Evolutionary conservation across 306 rosid genomes (phyloP).

Genomic region (Rubus parviflorus): DNA sequence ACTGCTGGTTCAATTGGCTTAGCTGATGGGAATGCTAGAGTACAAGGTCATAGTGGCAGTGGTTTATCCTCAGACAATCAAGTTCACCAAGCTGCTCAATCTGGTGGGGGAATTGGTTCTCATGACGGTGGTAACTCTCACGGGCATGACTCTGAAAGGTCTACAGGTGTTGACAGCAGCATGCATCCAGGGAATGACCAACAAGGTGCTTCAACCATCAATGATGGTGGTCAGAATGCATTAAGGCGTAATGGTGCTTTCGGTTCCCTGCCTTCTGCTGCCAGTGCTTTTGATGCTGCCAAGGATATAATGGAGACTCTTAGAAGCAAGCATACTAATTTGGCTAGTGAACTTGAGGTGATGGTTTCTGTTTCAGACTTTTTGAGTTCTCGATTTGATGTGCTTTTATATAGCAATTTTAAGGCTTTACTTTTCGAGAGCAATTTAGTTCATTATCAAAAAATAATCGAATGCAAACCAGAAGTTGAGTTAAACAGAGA

Average conservation of each 20-base stretch:
- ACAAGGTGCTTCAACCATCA: constrained; percentile 75
- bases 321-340: constrained; percentile 94
- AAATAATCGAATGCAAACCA: neutral
- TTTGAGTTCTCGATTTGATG: constrained; percentile 14
- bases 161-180: constrained; percentile 73
- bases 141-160: constrained; percentile 92
- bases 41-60: constrained; percentile 69
- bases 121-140: constrained; percentile 90
- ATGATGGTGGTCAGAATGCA: constrained; percentile 82
- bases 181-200: constrained; percentile 82
- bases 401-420: neutral
- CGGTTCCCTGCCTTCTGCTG: constrained; percentile 91
- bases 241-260: constrained; percentile 83
- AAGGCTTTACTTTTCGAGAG: neutral
- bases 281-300: constrained; percentile 99
- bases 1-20: constrained; percentile 69
- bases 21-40: constrained; percentile 77
- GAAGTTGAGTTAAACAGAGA: neutral
- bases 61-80: constrained; percentile 64
- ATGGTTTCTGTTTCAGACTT: constrained; percentile 19
- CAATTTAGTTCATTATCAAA: neutral
- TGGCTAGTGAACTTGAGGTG: constrained; percentile 99
- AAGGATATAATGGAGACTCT: constrained; percentile 99
- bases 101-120: constrained; percentile 75
- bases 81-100: constrained; percentile 74